These are phyloP conservation scores for Pittosporum tobira DNA, from an alignment of 129 eudicot genomes.

Conservation along the genomic window DNA sequence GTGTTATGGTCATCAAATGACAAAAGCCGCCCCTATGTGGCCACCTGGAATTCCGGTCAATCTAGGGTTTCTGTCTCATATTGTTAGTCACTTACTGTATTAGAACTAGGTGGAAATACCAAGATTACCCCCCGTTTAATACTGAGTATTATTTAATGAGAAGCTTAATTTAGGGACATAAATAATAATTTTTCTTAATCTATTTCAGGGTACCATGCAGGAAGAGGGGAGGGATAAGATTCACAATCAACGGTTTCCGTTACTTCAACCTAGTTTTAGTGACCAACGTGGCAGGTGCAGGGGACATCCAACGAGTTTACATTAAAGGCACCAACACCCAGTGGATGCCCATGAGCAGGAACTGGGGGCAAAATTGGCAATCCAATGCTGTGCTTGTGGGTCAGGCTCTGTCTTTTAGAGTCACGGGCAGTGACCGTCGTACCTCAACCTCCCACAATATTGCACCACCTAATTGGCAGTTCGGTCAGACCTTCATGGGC, in stretches of 20 bases:
- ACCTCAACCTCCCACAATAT: slow-evolving; percentile 60
- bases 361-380: slow-evolving; percentile 96
- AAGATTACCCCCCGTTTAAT: no score
- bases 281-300: slow-evolving; percentile 84
- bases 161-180: no score
- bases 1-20: no score
- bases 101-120: no score
- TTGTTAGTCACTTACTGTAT: no score
- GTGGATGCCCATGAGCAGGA: slow-evolving; percentile 72
- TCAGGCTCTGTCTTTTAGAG: slow-evolving; percentile 65
- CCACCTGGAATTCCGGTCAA: no score
- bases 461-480: slow-evolving; percentile 66
- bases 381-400: no score
- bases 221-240: slow-evolving; percentile 66
- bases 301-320: slow-evolving; percentile 50
- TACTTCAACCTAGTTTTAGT: slow-evolving; percentile 74
- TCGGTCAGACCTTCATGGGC: slow-evolving; percentile 66
- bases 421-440: slow-evolving; percentile 65
- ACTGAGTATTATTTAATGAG: no score
- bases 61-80: no score
- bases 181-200: no score
- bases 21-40: no score
- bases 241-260: slow-evolving; percentile 66
- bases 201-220: slow-evolving; percentile 57
- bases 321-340: slow-evolving; percentile 60